Evolutionary conservation across 2,329 filamentous ascomycete species (phyloP).

Genomic region (Aspergillus fijiensis): DNA sequence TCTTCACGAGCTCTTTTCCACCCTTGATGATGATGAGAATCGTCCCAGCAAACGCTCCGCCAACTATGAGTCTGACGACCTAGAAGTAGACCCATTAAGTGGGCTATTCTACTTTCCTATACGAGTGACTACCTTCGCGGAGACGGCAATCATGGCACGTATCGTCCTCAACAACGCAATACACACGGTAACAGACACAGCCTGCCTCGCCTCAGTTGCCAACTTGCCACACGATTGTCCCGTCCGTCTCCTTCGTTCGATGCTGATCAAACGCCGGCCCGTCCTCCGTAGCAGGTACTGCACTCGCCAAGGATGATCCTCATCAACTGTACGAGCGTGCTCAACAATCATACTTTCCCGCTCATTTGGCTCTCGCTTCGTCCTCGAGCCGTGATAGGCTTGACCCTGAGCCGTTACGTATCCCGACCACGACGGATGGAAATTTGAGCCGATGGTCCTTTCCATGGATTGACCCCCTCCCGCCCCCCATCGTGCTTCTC

Average conservation of each 20-base stretch:
- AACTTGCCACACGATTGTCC: background rate
- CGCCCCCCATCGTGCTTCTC: background rate
- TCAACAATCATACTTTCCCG: background rate
- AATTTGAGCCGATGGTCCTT: background rate
- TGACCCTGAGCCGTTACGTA: background rate
- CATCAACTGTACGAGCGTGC: background rate
- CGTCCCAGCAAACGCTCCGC: background rate
- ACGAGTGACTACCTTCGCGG: background rate
- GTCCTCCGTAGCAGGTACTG: conserved; percentile 8
- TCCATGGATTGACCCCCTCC: background rate
- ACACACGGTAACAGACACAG: background rate
- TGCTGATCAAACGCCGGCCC: conserved; percentile 1
- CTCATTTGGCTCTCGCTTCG: background rate
- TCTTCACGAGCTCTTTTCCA: background rate
- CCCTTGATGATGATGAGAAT: no score
- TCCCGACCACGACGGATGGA: background rate
- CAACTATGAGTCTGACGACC: background rate
- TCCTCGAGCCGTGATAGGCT: background rate
- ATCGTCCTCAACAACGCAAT: background rate
- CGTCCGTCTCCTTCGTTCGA: background rate
- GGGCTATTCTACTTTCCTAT: background rate
- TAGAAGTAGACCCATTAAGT: background rate
- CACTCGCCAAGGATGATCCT: conserved; percentile 7
- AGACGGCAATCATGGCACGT: background rate
- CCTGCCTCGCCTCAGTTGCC: background rate